Percentiles rank a stretch among this genome's conserved stretches.
These are phyloP conservation scores for Salix arbutifolia DNA, from an alignment of 345 rosid species.

Conservation along the genomic window DNA sequence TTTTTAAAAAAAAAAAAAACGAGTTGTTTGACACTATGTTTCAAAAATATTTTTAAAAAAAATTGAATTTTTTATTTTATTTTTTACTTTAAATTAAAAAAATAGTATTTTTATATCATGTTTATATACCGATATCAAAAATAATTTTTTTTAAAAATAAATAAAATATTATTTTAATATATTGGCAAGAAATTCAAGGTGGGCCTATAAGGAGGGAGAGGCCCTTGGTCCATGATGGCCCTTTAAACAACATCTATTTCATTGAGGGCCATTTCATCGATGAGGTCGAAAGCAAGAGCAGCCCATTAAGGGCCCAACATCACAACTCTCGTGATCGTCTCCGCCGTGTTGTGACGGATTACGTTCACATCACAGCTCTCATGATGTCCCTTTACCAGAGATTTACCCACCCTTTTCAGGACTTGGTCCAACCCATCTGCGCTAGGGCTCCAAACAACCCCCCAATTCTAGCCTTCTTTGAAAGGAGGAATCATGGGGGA, in stretches of 20 bases:
- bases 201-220: conserved; percentile 51
- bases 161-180: no score
- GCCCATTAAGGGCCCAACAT: conserved; percentile 33
- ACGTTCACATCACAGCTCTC: conserved; percentile 22
- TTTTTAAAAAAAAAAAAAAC: no score
- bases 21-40: fast-evolving
- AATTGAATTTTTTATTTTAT: no score
- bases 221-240: conserved; percentile 36
- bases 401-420: conserved; percentile 23
- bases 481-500: conserved; percentile 36
- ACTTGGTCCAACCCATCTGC: conserved; percentile 21
- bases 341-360: conserved; percentile 26
- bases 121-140: no score
- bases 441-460: conserved; percentile 21
- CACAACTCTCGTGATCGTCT: conserved; percentile 25
- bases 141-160: no score
- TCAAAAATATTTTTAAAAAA: no score
- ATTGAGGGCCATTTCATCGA: conserved; percentile 56
- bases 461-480: conserved; percentile 39
- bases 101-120: no score
- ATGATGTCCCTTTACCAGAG: conserved; percentile 47
- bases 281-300: conserved; percentile 29
- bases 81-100: no score
- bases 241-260: conserved; percentile 23
- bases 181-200: conserved; percentile 48